Evolutionary conservation across 345 rosid species (phyloP).

Genomic region (Rhodamnia argentea): DNA sequence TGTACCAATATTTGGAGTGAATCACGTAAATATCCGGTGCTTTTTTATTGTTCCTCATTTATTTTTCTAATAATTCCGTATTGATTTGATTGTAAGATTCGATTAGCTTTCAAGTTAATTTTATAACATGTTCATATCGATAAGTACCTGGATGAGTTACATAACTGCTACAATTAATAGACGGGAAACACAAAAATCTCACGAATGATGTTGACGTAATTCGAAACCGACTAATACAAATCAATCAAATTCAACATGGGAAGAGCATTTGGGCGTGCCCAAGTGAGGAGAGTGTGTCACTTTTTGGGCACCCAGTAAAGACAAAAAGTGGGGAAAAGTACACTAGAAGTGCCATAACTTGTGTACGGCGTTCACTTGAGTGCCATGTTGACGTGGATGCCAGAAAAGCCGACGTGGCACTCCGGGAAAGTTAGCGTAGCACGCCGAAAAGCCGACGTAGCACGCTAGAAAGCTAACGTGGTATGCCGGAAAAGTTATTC

Average conservation of each 20-base stretch:
- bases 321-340: not conserved
- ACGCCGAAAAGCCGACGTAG: too few species aligned
- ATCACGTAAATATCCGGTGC: not conserved
- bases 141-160: not conserved
- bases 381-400: too few species aligned
- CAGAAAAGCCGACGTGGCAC: too few species aligned
- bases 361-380: too few species aligned
- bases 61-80: not conserved
- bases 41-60: not conserved
- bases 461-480: too few species aligned
- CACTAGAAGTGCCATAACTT: too few species aligned
- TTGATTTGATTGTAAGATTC: not conserved
- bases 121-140: not conserved
- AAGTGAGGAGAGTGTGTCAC: too few species aligned
- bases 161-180: not conserved
- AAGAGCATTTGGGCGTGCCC: not conserved
- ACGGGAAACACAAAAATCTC: not conserved
- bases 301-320: not conserved
- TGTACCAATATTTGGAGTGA: fast-evolving
- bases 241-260: not conserved
- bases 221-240: not conserved
- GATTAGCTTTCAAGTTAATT: not conserved
- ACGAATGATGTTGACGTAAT: not conserved
- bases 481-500: too few species aligned
- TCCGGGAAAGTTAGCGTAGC: too few species aligned